These are phyloP conservation scores for Globisporangium sylvaticum DNA, from an alignment of 352 stramenopile species.

Conservation along the genomic window DNA sequence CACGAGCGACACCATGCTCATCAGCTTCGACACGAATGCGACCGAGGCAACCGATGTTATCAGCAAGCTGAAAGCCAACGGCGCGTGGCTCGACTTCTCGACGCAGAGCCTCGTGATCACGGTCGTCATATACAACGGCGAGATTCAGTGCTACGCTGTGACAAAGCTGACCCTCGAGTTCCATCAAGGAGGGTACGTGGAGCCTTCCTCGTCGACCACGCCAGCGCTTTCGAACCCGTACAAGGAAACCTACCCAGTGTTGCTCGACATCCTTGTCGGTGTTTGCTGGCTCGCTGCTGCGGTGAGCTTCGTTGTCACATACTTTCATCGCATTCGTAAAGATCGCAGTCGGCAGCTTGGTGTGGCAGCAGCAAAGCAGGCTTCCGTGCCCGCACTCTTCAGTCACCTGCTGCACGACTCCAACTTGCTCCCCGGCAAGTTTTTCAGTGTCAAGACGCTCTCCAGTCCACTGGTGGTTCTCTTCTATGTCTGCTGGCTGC, in stretches of 20 bases:
- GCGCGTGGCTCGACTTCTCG: conserved; percentile 39
- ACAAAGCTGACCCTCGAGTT: conserved; percentile 36
- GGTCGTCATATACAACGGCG: conserved; percentile 52
- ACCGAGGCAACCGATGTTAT: conserved; percentile 24
- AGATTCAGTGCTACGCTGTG: conserved; percentile 40
- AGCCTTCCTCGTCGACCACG: conserved; percentile 28
- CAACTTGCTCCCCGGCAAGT: background rate
- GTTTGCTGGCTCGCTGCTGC: conserved; percentile 24
- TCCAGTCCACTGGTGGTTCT: conserved; percentile 15
- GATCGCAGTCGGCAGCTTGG: background rate
- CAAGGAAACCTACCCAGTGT: conserved; percentile 12
- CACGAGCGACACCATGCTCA: conserved; percentile 21
- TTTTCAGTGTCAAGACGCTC: background rate
- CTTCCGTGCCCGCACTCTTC: background rate
- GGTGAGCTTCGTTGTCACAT: background rate
- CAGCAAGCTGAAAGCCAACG: conserved; percentile 21
- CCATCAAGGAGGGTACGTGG: conserved; percentile 28
- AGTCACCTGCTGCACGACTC: background rate
- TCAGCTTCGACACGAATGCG: conserved; percentile 44
- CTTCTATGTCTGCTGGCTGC: conserved; percentile 35
- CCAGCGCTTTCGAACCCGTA: conserved; percentile 35
- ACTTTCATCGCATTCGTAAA: background rate
- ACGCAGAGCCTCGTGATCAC: conserved; percentile 38
- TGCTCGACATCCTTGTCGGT: conserved; percentile 33
- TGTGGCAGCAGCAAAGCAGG: background rate